A percentile compares a stretch with the other conserved stretches of the same genome.
Evolutionary conservation across 2,329 filamentous ascomycete species (phyloP).

Genomic region (Penicillium sclerotiorum): DNA sequence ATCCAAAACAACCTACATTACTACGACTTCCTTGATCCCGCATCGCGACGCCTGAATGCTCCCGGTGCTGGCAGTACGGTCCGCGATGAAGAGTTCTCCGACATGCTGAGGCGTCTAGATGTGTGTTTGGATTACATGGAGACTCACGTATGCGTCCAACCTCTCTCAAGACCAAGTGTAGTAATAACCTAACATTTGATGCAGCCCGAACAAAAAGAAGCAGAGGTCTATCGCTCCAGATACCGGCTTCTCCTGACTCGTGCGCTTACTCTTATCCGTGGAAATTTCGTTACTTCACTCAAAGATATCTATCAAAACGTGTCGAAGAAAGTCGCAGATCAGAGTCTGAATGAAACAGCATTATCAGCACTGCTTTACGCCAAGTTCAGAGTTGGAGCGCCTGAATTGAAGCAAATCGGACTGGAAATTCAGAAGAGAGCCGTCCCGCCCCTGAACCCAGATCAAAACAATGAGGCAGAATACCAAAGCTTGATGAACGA

Average conservation of each 20-base stretch:
- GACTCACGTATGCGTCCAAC: constrained; percentile 61
- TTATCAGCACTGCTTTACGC: constrained; percentile 72
- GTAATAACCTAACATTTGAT: constrained; percentile 34
- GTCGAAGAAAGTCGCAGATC: constrained; percentile 64
- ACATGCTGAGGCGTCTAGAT: constrained; percentile 85
- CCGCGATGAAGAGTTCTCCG: constrained; percentile 78
- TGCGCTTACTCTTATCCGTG: constrained; percentile 67
- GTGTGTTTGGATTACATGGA: constrained; percentile 93
- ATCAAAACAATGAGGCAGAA: constrained; percentile 62
- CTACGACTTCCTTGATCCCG: constrained; percentile 90
- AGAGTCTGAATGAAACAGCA: constrained; percentile 71
- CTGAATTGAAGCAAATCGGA: constrained; percentile 67
- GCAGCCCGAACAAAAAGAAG: constrained; percentile 80
- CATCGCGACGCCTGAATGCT: constrained; percentile 86
- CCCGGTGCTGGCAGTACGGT: constrained; percentile 86
- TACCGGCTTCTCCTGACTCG: constrained; percentile 80
- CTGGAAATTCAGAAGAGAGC: constrained; percentile 69
- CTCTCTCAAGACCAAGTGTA: constrained; percentile 5
- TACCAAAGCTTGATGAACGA: constrained; percentile 69
- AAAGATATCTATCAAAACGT: constrained; percentile 65
- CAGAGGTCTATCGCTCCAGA: constrained; percentile 81
- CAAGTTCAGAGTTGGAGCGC: constrained; percentile 68
- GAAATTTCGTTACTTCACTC: constrained; percentile 65
- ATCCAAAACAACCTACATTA: constrained; percentile 90
- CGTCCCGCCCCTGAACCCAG: constrained; percentile 61